A percentile compares a stretch with the other conserved stretches of the same genome.
phyloP scores from a whole-genome alignment of 148 eudicot genomes.

The Heliosperma pusillum region DNA sequence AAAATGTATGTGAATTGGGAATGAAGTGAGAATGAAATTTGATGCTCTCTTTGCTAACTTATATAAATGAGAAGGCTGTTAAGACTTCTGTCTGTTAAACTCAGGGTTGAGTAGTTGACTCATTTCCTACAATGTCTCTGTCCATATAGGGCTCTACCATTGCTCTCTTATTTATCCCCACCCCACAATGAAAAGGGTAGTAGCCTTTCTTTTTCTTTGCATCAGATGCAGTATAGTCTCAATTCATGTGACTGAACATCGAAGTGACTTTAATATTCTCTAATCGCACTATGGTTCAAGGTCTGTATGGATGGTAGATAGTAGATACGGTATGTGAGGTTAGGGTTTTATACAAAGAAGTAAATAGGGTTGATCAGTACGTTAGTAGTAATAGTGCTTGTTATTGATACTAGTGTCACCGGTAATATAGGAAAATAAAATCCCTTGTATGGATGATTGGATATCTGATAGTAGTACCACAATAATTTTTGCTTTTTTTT shows the following conservation, averaged over 20 bases:
- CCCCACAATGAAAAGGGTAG: not conserved
- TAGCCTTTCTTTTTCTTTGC: not conserved
- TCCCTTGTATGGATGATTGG: not conserved
- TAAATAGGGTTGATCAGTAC: not conserved
- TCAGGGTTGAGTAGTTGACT: not conserved
- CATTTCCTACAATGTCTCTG: not conserved
- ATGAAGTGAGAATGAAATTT: constrained; percentile 22
- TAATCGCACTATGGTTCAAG: not conserved
- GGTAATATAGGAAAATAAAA: too few relatives aligned
- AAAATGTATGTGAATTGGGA: not conserved
- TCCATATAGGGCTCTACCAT: not conserved
- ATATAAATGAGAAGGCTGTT: constrained; percentile 22
- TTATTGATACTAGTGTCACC: not conserved
- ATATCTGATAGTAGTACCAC: not conserved
- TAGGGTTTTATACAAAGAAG: not conserved
- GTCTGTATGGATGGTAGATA: not conserved
- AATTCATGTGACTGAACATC: not conserved
- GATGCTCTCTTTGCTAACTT: constrained; percentile 15
- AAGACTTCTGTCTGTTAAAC: constrained; percentile 1
- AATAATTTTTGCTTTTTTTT: not conserved
- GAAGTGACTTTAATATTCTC: not conserved
- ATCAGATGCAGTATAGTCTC: not conserved
- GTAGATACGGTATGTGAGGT: not conserved
- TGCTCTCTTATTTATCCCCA: constrained; percentile 1
- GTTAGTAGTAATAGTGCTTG: not conserved